Percentiles rank a stretch among this genome's conserved stretches.
Evolutionary conservation across 495 filamentous ascomycete genomes (phyloP).

Genomic region (Talaromyces wortmannii): DNA sequence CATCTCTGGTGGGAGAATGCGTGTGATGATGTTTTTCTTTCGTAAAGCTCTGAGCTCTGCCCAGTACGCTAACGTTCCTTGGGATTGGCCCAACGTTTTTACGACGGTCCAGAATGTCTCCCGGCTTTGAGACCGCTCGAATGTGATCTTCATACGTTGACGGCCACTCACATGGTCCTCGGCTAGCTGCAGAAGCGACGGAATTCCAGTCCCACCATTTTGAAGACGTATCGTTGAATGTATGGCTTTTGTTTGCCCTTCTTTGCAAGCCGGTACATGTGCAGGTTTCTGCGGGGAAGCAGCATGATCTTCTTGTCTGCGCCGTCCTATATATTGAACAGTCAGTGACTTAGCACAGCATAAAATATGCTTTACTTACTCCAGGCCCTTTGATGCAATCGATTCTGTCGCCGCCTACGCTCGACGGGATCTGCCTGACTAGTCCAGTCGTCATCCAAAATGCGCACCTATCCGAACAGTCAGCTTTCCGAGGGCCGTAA

Average conservation of each 20-base stretch:
- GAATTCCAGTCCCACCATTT: neutral
- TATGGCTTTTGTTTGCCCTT: neutral
- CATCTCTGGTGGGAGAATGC: neutral
- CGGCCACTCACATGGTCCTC: neutral
- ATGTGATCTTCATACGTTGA: neutral
- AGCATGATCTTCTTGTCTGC: neutral
- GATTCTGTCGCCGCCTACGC: constrained; percentile 33
- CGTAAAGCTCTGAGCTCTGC: constrained; percentile 1
- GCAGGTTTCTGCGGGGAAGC: too few relatives aligned
- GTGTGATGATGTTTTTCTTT: neutral
- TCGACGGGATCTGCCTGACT: constrained; percentile 29
- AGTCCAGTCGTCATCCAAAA: constrained; percentile 27
- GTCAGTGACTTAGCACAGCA: neutral
- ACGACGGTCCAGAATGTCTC: neutral
- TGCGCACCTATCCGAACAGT: neutral
- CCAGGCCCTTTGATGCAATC: constrained; percentile 35
- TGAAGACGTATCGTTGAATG: neutral
- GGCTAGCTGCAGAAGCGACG: neutral
- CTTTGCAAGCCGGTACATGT: neutral
- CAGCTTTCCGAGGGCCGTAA: neutral
- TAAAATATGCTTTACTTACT: constrained; percentile 12
- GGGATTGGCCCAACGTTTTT: neutral
- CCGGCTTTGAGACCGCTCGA: neutral
- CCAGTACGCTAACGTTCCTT: constrained; percentile 1
- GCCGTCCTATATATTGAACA: neutral